These are phyloP conservation scores for Rubroshorea leprosula DNA, from an alignment of 345 rosid species.

Conservation along the genomic window DNA sequence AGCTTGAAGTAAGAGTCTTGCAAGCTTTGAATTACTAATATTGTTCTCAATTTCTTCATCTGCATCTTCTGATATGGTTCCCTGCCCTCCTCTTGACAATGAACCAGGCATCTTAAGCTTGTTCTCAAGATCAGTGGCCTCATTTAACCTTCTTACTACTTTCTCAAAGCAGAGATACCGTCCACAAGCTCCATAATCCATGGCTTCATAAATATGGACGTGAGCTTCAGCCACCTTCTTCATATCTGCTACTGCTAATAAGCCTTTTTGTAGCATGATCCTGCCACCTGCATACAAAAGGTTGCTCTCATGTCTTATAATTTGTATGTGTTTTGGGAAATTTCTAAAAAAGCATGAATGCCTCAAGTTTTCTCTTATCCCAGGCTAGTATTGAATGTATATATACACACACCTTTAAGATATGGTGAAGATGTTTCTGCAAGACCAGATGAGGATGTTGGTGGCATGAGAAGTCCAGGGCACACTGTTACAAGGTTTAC, in stretches of 20 bases:
- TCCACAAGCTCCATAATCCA: constrained; percentile 33
- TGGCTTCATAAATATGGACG: constrained; percentile 26
- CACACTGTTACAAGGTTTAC: constrained; percentile 33
- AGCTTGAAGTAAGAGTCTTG: constrained; percentile 17
- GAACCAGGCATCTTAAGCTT: constrained; percentile 17
- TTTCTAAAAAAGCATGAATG: too few species aligned
- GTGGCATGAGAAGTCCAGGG: constrained; percentile 34
- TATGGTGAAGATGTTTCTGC: constrained; percentile 20
- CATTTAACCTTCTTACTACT: constrained; percentile 17
- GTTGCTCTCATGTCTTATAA: not conserved
- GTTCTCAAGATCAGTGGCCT: constrained; percentile 26
- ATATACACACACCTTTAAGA: constrained; percentile 26
- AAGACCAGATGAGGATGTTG: constrained; percentile 24
- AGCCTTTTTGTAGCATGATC: constrained; percentile 26
- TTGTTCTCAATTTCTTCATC: constrained; percentile 17
- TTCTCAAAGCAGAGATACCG: constrained; percentile 30
- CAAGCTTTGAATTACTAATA: constrained; percentile 25
- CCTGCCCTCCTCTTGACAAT: constrained; percentile 9
- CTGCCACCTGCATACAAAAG: constrained; percentile 17
- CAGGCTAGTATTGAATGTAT: too few species aligned
- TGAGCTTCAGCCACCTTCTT: constrained; percentile 36
- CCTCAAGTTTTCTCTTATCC: too few species aligned
- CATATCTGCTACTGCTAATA: constrained; percentile 25
- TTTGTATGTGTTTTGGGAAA: not conserved
- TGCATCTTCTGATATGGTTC: not conserved